Conservation (phyloP, 2,329 filamentous ascomycete genomes). For the Emmonsia crescens region DNA sequence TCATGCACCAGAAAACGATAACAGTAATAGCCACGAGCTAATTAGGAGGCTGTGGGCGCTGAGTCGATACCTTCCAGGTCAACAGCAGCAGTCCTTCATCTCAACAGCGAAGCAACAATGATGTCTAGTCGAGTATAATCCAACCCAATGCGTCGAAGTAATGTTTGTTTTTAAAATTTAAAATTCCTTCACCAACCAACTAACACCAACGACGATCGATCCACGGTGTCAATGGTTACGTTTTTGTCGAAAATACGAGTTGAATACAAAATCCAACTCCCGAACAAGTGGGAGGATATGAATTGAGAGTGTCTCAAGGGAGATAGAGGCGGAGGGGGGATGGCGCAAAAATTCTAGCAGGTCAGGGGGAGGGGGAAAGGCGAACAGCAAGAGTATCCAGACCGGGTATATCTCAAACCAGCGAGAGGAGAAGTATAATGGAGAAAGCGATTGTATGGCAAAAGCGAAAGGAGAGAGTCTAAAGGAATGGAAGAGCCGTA, state of each 20-base stretch:
- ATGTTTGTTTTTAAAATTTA: background rate
- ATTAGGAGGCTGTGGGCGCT: background rate
- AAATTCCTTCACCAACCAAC: background rate
- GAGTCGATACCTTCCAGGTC: background rate
- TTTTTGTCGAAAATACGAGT: background rate
- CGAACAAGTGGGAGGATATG: background rate
- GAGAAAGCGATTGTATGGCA: background rate
- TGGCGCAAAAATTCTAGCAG: background rate
- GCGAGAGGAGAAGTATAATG: constrained; percentile 11
- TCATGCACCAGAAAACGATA: background rate
- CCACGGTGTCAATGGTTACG: background rate
- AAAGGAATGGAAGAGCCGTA: constrained; percentile 1
- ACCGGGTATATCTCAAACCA: constrained; percentile 15
- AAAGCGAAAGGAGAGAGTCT: background rate
- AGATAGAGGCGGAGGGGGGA: background rate
- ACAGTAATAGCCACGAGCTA: background rate
- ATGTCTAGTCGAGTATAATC: background rate
- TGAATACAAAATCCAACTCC: background rate
- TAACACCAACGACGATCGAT: background rate
- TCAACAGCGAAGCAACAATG: background rate
- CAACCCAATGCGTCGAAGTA: background rate
- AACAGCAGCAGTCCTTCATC: background rate
- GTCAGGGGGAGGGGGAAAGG: background rate
- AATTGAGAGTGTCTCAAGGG: background rate
- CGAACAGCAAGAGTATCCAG: constrained; percentile 2